Percentiles rank a stretch among this genome's conserved stretches.
Evolutionary conservation across 352 stramenopile species (phyloP).

Genomic region (Pythium vanterpoolii): DNA sequence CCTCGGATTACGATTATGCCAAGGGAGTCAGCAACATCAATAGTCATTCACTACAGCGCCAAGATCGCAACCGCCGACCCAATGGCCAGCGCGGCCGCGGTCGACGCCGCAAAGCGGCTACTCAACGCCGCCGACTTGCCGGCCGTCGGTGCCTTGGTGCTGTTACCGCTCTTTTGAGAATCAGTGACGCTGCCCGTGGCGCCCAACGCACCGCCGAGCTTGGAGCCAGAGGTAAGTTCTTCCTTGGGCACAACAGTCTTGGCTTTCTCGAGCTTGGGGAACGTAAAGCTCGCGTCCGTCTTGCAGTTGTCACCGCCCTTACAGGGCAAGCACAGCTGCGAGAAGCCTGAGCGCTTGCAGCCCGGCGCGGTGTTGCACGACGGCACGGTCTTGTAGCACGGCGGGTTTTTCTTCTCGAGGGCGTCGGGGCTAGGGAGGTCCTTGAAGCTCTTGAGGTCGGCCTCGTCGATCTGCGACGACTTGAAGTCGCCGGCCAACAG

Average conservation of each 20-base stretch:
- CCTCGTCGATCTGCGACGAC: conserved; percentile 36
- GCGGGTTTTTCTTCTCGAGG: conserved; percentile 47
- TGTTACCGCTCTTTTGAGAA: too few species aligned
- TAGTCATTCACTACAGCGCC: neutral
- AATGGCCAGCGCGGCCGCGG: too few species aligned
- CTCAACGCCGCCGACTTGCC: neutral
- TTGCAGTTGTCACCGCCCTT: conserved; percentile 34
- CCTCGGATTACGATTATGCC: too few species aligned
- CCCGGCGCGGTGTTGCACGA: conserved; percentile 42
- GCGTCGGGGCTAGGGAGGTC: too few species aligned
- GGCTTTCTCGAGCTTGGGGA: conserved; percentile 58
- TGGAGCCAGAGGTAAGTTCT: conserved; percentile 21
- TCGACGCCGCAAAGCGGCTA: neutral
- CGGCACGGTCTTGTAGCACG: conserved; percentile 63
- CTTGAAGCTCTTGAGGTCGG: too few species aligned
- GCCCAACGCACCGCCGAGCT: conserved; percentile 14
- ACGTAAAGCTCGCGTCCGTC: conserved; percentile 44
- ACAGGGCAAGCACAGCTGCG: conserved; percentile 64
- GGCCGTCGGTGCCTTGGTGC: too few species aligned
- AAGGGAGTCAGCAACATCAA: neutral
- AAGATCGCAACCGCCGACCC: neutral
- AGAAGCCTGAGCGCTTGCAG: conserved; percentile 61
- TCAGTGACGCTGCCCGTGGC: too few species aligned
- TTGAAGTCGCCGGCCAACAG: conserved; percentile 12
- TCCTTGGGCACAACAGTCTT: conserved; percentile 11